Conservation (phyloP, 192 early-diverging fungal genomes). For the Backusella luteola region DNA sequence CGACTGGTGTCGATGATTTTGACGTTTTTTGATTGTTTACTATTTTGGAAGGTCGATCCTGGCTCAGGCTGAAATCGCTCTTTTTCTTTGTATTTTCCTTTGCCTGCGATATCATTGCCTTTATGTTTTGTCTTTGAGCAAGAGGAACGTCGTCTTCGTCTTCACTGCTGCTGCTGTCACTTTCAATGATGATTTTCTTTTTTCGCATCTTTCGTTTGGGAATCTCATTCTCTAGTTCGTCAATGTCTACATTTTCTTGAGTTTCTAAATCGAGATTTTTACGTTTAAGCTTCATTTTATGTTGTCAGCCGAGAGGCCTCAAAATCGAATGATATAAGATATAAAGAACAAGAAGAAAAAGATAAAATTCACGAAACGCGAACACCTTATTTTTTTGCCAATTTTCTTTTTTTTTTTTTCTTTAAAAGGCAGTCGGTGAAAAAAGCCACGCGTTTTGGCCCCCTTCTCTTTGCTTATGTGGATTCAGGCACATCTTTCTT, state of each 20-base stretch:
- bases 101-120: neutral
- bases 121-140: neutral
- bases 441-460: neutral
- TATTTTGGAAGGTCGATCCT: neutral
- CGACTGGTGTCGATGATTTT: neutral
- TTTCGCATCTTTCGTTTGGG: neutral
- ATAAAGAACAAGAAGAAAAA: neutral
- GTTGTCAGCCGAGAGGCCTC: neutral
- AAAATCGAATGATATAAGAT: neutral
- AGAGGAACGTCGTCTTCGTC: conserved; percentile 15
- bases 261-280: neutral
- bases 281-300: neutral
- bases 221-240: neutral
- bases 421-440: neutral
- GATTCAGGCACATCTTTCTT: too few species aligned
- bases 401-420: neutral
- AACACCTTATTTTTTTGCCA: neutral
- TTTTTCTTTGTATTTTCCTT: neutral
- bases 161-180: neutral
- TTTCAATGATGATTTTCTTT: neutral
- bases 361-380: neutral
- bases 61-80: neutral
- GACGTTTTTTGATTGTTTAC: neutral
- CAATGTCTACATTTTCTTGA: neutral
- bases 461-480: neutral